phyloP scores from a whole-genome alignment of 1,284 basidiomycete genomes.

The Cryptococcus sp. region DNA sequence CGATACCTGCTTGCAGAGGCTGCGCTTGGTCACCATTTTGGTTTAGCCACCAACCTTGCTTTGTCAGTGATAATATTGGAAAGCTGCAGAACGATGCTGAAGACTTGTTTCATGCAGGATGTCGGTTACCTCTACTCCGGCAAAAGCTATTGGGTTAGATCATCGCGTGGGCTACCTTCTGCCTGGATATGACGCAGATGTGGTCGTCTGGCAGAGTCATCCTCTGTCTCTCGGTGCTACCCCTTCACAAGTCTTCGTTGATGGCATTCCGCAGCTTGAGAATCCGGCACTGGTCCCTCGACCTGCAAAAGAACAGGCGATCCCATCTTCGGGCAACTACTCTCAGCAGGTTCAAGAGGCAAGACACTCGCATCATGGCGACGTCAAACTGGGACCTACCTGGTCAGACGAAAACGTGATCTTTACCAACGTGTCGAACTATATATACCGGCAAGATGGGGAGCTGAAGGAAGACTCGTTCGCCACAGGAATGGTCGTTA shows the following conservation, averaged over 20 bases:
- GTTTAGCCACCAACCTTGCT: slow-evolving; percentile 13
- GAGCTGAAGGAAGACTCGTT: background rate
- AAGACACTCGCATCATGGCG: background rate
- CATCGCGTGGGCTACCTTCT: slow-evolving; percentile 75
- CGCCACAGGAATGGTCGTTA: background rate
- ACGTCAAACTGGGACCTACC: background rate
- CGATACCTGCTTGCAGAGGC: slow-evolving; percentile 76
- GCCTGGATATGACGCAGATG: slow-evolving; percentile 58
- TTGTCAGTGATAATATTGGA: slow-evolving; percentile 15
- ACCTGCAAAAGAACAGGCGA: background rate
- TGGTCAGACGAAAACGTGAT: background rate
- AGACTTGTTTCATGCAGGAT: background rate
- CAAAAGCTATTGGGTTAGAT: slow-evolving; percentile 68
- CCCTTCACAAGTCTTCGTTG: slow-evolving; percentile 59
- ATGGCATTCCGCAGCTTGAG: slow-evolving; percentile 53
- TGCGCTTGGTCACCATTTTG: slow-evolving; percentile 68
- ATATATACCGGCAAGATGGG: background rate
- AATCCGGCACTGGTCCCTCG: background rate
- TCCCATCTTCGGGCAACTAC: background rate
- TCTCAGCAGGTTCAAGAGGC: background rate
- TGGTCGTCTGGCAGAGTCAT: slow-evolving; percentile 83
- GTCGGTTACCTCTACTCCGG: slow-evolving; percentile 56
- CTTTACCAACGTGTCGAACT: background rate
- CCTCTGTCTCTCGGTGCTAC: slow-evolving; percentile 64
- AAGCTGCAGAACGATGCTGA: background rate